These are phyloP conservation scores for thale cress (Arabidopsis thaliana) DNA, from an alignment of 345 rosid genomes.

Conservation along the genomic window DNA sequence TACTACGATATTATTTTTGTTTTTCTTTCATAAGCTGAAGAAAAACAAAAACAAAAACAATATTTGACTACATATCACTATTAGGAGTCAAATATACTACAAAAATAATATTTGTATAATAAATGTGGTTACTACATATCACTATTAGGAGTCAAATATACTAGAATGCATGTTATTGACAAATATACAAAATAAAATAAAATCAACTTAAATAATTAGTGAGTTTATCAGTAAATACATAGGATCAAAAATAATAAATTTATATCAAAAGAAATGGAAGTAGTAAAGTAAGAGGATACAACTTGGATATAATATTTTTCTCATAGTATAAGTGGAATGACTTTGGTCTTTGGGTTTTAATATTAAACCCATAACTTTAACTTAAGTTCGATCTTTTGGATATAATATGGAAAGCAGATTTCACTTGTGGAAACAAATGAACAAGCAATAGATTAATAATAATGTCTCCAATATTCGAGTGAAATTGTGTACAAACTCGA, in stretches of 20 bases:
- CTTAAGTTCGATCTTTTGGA: too few relatives aligned
- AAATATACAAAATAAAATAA: neutral
- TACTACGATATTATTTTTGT: neutral
- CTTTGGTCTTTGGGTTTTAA: slow-evolving; percentile 23
- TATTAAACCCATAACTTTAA: neutral
- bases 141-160: neutral
- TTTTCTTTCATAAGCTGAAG: neutral
- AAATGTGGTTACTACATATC: neutral
- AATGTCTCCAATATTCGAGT: neutral
- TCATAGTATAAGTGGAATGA: slow-evolving; percentile 20
- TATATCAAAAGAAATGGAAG: slow-evolving; percentile 14
- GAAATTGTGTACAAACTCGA: neutral
- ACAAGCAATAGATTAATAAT: neutral
- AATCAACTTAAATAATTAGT: neutral
- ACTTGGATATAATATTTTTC: neutral
- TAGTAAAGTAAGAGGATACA: slow-evolving; percentile 22
- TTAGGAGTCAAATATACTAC: too few relatives aligned
- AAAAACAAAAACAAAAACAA: too few relatives aligned
- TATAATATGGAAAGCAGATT: slow-evolving; percentile 1
- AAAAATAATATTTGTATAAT: neutral
- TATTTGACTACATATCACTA: too few relatives aligned
- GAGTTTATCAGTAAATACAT: neutral
- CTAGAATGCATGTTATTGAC: neutral
- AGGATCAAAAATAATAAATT: neutral
- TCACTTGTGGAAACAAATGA: slow-evolving; percentile 10